phyloP scores from a whole-genome alignment of 2,329 filamentous ascomycete genomes.

The Xylariaceae sp. region DNA sequence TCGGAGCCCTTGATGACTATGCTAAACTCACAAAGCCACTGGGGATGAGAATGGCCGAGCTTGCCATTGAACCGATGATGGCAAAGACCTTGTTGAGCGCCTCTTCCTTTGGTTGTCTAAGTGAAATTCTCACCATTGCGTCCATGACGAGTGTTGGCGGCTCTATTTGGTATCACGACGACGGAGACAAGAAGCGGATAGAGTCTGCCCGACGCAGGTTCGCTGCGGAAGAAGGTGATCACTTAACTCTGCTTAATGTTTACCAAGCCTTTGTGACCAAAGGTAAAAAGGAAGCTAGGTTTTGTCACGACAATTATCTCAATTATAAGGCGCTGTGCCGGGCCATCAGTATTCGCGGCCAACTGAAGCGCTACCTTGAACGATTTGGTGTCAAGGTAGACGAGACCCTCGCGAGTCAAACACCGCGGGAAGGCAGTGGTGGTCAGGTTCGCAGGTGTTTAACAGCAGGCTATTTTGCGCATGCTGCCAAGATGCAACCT shows the following conservation, averaged over 20 bases:
- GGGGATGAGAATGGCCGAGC: conserved; percentile 87
- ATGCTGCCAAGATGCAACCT: conserved; percentile 89
- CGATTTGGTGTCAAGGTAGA: conserved; percentile 72
- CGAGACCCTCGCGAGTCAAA: conserved; percentile 51
- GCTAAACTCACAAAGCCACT: conserved; percentile 86
- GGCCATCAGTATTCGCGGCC: conserved; percentile 81
- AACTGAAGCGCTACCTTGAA: conserved; percentile 84
- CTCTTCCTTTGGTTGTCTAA: conserved; percentile 70
- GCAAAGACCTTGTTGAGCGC: conserved; percentile 81
- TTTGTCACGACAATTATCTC: conserved; percentile 82
- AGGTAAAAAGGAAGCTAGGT: conserved; percentile 78
- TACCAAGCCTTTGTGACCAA: conserved; percentile 84
- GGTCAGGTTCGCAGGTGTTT: conserved; percentile 83
- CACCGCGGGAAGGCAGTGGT: conserved; percentile 43
- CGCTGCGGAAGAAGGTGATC: conserved; percentile 89
- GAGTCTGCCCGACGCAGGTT: conserved; percentile 78
- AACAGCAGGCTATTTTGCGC: conserved; percentile 86
- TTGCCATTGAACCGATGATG: conserved; percentile 95
- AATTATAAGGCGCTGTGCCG: conserved; percentile 82
- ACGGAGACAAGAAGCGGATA: conserved; percentile 71
- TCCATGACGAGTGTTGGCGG: conserved; percentile 90
- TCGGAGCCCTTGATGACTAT: conserved; percentile 85
- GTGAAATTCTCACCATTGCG: conserved; percentile 85
- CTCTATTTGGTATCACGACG: conserved; percentile 77
- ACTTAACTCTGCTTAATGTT: conserved; percentile 89